A percentile compares a stretch with the other conserved stretches of the same genome.
Evolutionary conservation across 345 rosid species (phyloP).

Genomic region (Hypericum perforatum): DNA sequence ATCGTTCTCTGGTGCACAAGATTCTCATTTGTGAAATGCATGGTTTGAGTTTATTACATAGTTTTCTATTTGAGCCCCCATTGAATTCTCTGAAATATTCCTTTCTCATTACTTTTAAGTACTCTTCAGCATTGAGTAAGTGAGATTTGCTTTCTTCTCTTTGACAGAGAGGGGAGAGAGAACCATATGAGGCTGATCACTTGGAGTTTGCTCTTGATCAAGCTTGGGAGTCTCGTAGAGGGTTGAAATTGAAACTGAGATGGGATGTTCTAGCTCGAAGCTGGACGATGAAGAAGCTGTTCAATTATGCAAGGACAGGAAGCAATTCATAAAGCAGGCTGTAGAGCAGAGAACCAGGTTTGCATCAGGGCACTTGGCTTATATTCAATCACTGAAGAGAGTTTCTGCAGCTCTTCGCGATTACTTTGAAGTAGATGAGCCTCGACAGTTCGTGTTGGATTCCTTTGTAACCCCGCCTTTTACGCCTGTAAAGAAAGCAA

Average conservation of each 20-base stretch:
- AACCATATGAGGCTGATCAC: too few relatives aligned
- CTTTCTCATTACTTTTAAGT: too few relatives aligned
- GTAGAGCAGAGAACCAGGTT: constrained; percentile 77
- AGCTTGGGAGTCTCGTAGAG: not conserved
- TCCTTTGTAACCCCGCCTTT: constrained; percentile 47
- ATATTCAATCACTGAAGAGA: constrained; percentile 65
- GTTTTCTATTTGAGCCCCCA: too few relatives aligned
- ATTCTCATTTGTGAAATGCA: too few relatives aligned
- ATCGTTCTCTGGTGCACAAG: too few relatives aligned
- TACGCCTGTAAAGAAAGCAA: constrained; percentile 53
- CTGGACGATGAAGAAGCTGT: constrained; percentile 91
- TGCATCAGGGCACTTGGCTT: constrained; percentile 69
- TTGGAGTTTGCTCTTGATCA: too few relatives aligned
- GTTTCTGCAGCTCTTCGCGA: constrained; percentile 82
- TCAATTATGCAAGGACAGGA: constrained; percentile 85
- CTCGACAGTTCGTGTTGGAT: constrained; percentile 51
- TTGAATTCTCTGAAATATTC: too few relatives aligned
- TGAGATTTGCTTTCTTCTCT: too few relatives aligned
- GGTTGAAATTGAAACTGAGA: constrained; percentile 19
- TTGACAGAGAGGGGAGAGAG: too few relatives aligned
- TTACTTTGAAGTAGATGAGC: constrained; percentile 65
- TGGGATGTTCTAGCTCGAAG: constrained; percentile 94
- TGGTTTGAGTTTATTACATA: too few relatives aligned
- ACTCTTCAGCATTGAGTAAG: too few relatives aligned
- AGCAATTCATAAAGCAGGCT: constrained; percentile 78